These are phyloP conservation scores for Yamadazyma paraphyllophila DNA, from an alignment of 805 yeast genomes.

Conservation along the genomic window DNA sequence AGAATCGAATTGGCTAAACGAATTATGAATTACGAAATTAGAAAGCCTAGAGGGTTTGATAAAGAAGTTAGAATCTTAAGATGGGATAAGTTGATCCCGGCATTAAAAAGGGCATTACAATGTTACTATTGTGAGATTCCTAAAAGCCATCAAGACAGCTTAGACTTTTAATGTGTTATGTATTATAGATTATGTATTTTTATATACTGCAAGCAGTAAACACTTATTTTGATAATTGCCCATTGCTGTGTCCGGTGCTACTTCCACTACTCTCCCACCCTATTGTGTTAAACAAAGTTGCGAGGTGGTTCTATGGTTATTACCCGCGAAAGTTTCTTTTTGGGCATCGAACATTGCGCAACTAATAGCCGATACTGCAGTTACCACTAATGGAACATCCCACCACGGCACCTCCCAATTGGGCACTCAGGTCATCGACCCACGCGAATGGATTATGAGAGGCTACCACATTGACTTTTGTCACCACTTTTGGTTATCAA, in stretches of 20 bases:
- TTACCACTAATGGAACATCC: not conserved
- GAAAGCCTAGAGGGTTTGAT: conserved; percentile 68
- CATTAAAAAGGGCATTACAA: conserved; percentile 61
- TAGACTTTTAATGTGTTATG: conserved; percentile 2
- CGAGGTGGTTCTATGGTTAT: not conserved
- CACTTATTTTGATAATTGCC: too few relatives aligned
- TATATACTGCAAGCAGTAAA: conserved; percentile 3
- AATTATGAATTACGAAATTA: conserved; percentile 59
- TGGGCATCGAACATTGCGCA: not conserved
- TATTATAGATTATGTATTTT: conserved; percentile 2
- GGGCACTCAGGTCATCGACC: not conserved
- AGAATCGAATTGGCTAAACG: conserved; percentile 59
- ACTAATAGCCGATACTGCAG: not conserved
- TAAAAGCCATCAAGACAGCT: not conserved
- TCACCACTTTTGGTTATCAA: too few relatives aligned
- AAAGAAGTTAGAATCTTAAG: conserved; percentile 62
- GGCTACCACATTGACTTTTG: too few relatives aligned
- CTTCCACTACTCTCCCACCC: not conserved
- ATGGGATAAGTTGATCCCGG: conserved; percentile 60
- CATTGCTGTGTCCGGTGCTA: too few relatives aligned
- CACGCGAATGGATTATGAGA: too few relatives aligned
- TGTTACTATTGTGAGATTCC: conserved; percentile 64
- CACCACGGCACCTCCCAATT: not conserved
- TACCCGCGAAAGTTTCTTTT: not conserved
- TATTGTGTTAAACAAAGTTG: not conserved